Percentiles rank a stretch among this genome's conserved stretches.
phyloP scores from a whole-genome alignment of 345 rosid genomes.

The Bretschneidera sinensis region DNA sequence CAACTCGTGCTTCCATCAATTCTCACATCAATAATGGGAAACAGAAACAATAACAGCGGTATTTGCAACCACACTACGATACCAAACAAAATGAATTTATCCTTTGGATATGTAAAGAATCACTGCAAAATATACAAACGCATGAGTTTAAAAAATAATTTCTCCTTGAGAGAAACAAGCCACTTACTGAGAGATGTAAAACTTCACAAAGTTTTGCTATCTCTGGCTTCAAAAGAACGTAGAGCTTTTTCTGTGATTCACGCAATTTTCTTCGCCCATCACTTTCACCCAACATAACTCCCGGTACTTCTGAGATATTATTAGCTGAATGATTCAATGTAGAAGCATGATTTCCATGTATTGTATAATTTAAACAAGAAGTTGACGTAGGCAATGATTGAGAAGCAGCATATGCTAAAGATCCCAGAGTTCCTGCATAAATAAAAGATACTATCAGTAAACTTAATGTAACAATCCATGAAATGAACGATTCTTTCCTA shows the following conservation, averaged over 20 bases:
- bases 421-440: constrained; percentile 42
- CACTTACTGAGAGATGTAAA: constrained; percentile 57
- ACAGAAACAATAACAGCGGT: too few species aligned
- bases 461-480: not conserved
- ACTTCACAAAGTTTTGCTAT: constrained; percentile 61
- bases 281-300: constrained; percentile 27
- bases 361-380: constrained; percentile 12
- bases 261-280: constrained; percentile 29
- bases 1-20: too few species aligned
- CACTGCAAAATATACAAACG: too few species aligned
- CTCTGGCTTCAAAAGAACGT: constrained; percentile 51
- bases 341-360: constrained; percentile 14
- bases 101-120: too few species aligned
- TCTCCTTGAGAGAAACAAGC: constrained; percentile 14
- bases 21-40: too few species aligned
- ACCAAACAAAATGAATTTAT: not conserved
- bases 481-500: not conserved
- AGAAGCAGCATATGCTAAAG: constrained; percentile 22
- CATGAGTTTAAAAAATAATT: too few species aligned
- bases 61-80: too few species aligned
- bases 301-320: constrained; percentile 29
- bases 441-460: constrained; percentile 12
- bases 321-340: constrained; percentile 16
- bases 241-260: constrained; percentile 59
- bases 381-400: constrained; percentile 22